phyloP scores from a whole-genome alignment of 495 filamentous ascomycete species.

The Penicillium macrosclerotiorum region DNA sequence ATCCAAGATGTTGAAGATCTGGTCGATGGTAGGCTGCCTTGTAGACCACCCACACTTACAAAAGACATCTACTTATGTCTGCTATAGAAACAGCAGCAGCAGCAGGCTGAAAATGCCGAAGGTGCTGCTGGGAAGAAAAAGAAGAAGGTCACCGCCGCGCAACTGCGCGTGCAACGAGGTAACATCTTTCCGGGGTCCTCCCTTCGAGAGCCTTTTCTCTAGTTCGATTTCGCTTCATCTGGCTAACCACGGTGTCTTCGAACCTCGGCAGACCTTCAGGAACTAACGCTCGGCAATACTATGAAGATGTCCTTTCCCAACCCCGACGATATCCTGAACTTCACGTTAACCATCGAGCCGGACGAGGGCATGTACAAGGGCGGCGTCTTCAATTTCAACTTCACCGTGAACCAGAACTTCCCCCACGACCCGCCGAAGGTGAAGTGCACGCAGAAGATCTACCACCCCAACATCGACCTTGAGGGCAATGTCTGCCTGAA shows the following conservation, averaged over 20 bases:
- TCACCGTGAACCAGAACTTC: constrained; percentile 90
- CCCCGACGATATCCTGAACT: constrained; percentile 95
- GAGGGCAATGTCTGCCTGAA: constrained; percentile 98
- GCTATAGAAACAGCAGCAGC: constrained; percentile 78
- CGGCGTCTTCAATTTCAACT: constrained; percentile 84
- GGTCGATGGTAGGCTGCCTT: constrained; percentile 80
- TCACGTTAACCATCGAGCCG: constrained; percentile 87
- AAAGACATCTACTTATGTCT: neutral
- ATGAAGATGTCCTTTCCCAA: constrained; percentile 94
- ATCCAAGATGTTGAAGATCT: constrained; percentile 99
- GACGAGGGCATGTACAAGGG: constrained; percentile 98
- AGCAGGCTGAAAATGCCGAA: constrained; percentile 87
- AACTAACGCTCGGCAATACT: constrained; percentile 83
- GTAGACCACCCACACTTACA: neutral
- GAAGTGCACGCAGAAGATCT: constrained; percentile 96
- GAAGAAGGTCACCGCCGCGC: constrained; percentile 97
- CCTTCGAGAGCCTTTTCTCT: neutral
- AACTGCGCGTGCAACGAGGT: constrained; percentile 97
- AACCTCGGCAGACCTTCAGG: constrained; percentile 73
- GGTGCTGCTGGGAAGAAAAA: constrained; percentile 78
- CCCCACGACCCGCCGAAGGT: constrained; percentile 98
- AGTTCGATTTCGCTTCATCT: neutral
- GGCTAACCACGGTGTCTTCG: too few species aligned
- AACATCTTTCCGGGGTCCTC: neutral
- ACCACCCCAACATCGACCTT: constrained; percentile 97